Conservation (phyloP, 441 rosid species). For the Theobroma grandiflorum region DNA sequence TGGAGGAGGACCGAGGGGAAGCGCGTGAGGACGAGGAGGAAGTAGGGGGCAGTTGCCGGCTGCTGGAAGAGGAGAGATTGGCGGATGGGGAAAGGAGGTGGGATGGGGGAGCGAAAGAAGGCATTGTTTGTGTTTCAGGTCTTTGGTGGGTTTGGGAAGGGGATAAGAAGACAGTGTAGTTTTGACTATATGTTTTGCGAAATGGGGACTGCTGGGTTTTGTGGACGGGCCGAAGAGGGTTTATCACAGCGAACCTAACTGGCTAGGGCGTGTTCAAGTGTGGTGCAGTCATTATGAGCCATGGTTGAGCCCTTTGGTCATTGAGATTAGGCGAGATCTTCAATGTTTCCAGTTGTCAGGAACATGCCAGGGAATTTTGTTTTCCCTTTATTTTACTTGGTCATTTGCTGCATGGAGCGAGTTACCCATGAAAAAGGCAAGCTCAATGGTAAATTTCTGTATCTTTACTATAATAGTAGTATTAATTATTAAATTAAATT, state of each 20-base stretch:
- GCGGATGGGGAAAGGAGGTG: constrained; percentile 45
- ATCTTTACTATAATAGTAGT: too few species aligned
- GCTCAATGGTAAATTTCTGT: too few species aligned
- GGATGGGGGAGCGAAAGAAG: constrained; percentile 50
- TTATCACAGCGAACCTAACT: neutral
- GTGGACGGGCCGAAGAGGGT: neutral
- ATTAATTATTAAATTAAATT: too few species aligned
- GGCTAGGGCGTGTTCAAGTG: neutral
- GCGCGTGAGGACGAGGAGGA: constrained; percentile 29
- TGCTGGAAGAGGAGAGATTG: constrained; percentile 37
- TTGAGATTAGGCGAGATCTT: neutral
- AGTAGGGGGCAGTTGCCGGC: constrained; percentile 30
- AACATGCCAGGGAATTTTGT: neutral
- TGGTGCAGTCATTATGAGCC: neutral
- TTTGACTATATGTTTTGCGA: neutral
- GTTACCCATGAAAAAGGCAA: too few species aligned
- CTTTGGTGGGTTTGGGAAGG: neutral
- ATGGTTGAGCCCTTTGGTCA: neutral
- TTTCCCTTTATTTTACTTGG: too few species aligned
- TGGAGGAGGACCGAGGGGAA: constrained; percentile 41
- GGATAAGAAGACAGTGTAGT: neutral
- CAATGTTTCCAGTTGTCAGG: neutral
- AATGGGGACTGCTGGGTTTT: neutral
- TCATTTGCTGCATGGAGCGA: too few species aligned
- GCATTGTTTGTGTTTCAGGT: neutral